Evolutionary conservation across 2,329 filamentous ascomycete genomes (phyloP), one percentile per base, ranked within the genome.

Genomic region (Cadophora gregata): DNA sequence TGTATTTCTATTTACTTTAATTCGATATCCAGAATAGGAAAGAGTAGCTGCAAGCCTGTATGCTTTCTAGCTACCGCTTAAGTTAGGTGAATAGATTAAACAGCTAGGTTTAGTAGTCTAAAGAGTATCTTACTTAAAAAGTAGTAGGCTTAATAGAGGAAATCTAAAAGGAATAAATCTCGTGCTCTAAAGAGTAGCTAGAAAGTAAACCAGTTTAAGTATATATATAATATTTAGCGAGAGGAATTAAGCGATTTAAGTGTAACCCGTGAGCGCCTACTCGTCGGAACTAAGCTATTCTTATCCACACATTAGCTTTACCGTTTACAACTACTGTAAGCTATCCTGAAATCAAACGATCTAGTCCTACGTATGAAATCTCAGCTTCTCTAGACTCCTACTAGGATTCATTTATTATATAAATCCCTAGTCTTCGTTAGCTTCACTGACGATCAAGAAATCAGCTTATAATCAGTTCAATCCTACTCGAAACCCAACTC

Each of bases 401-500:
- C 31, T n/a, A 58, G 31, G 31, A 38, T n/a, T 58, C 53, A 21
- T 58, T 58, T 10, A 25, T 58, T n/a, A 12, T 38, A 21, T n/a
- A 16, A 47, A 24, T 47, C 31, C 53, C 53, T 16, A 19, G 50
- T 31, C 50, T 31, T 31, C 14, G 25, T 53, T 27, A 27, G 50
- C 50, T 53, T 53, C 50, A 53, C 25, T 27, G 50, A 70, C 19
- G 65, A 69, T 70, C 66, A 63, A 72, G 68, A 72, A 72, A 72
- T 69, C 60, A 50, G 63, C 63, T 45, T 68, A 38, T 68, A 29
- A 72, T 70, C 51, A 67, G 55, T 61, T 61, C 38, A 69, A 70
- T 72, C 60, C 31, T 71, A 59, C 69, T 72, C 64, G 63, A 70
- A 69, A 69, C 66, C 65, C 55, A 71, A 69, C 65, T 62, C 58